These are phyloP conservation scores for Chlorella sorokiniana DNA, from an alignment of 139 green algal species.

Conservation along the genomic window DNA sequence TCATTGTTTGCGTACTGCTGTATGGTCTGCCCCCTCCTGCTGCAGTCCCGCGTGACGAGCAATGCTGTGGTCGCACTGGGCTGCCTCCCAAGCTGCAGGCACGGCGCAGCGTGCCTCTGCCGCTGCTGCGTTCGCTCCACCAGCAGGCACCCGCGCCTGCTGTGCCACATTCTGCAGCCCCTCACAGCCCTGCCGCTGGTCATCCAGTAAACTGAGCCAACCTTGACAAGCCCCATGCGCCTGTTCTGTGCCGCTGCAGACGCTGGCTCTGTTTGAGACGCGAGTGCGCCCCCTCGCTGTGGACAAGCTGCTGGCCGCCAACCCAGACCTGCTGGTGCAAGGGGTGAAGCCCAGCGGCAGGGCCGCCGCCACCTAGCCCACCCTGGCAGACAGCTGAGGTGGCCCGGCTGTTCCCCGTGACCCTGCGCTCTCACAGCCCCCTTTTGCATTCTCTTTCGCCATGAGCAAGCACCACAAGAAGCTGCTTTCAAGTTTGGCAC, in stretches of 20 bases:
- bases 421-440: too few relatives aligned
- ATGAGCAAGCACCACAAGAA: too few relatives aligned
- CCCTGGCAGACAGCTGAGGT: not conserved
- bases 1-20: not conserved
- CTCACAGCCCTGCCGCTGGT: too few relatives aligned
- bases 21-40: too few relatives aligned
- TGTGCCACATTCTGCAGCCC: too few relatives aligned
- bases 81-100: constrained; percentile 27
- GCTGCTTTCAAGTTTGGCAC: too few relatives aligned
- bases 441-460: too few relatives aligned
- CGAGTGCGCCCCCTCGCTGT: constrained; percentile 13
- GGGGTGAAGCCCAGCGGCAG: not conserved
- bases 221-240: not conserved
- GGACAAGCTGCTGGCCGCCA: constrained; percentile 27
- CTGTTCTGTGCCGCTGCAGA: not conserved
- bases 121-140: too few relatives aligned
- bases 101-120: too few relatives aligned
- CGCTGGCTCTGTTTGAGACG: constrained; percentile 15
- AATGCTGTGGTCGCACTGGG: constrained; percentile 33
- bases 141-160: not conserved
- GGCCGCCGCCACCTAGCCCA: not conserved
- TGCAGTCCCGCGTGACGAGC: constrained; percentile 41
- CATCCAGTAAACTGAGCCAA: too few relatives aligned
- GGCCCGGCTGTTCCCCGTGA: too few relatives aligned
- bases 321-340: constrained; percentile 23